Base-by-base conservation (phyloP, 495 filamentous ascomycete genomes). In the Apodospora peruviana region DNA sequence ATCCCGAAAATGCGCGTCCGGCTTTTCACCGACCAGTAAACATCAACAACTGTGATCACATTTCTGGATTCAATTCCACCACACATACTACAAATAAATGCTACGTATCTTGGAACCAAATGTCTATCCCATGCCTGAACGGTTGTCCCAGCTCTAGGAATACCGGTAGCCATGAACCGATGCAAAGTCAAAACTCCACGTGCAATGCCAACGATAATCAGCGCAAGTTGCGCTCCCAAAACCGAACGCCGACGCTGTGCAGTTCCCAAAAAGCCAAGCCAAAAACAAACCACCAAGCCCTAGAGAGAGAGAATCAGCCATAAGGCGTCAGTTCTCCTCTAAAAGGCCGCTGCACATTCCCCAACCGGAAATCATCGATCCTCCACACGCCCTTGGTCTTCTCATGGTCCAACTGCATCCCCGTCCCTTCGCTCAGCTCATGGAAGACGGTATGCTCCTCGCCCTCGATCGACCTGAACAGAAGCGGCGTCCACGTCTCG, bases 401-500 rank as follows among this genome's bases (percentile, higher is more conserved):
- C 0, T 65, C 64, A n/a, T 53, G 37, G 7, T 48, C 37, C 34
- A 67, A 49, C 49, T 46, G 38, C 50, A 45, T 43, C 0, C 48
- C 47, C 4, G 47, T 40, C 5, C 53, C 57, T 38, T 60, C 55
- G 8, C 55, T 25, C 35, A 66, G 40, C 20, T 51, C 21, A 34
- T 61, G 56, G 34, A 64, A 65, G 2, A 60, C 54, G 2, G 40
- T 40, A 24, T 62, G 52, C 19, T 67, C 58, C 17, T 64, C 57
- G 1, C 38, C 50, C 2, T 20, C 38, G 3, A 38, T 14, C 2
- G 38, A 50, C 47, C 47, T 41, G 41, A 74, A 74, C 47, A 74
- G 56, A 43, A 87, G 77, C 20, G 84, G 72, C 56, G 86, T 80
- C 60, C 76, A 78, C 60, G 81, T 76, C 43, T 70, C 32, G 43